Conservation (phyloP, 225 moss, liverwort and hornwort species). For the Sphagnum tenellum region DNA sequence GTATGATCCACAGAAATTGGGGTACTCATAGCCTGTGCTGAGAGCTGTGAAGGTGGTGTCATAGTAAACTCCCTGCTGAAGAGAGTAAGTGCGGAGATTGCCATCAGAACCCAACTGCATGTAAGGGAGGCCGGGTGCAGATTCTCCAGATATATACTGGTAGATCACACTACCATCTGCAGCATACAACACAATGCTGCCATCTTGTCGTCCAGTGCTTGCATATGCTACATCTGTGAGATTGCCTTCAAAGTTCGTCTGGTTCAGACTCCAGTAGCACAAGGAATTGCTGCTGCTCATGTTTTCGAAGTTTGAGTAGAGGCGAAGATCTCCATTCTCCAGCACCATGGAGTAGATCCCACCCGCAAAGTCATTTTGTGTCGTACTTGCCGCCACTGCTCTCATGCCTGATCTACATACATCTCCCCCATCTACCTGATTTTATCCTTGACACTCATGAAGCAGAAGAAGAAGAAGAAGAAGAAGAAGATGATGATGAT, state of each 20-base stretch:
- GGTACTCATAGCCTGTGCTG: background rate
- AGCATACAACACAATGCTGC: background rate
- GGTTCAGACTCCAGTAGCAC: slow-evolving; percentile 4
- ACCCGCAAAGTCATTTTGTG: background rate
- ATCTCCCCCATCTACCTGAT: no score
- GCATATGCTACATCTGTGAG: slow-evolving; percentile 3
- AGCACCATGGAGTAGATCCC: slow-evolving; percentile 4
- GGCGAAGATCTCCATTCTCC: slow-evolving; percentile 3
- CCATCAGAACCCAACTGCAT: background rate
- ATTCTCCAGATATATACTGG: background rate
- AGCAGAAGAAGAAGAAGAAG: no score
- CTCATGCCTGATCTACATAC: slow-evolving; percentile 1
- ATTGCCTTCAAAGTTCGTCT: background rate
- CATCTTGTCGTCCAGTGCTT: background rate
- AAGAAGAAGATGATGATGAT: no score
- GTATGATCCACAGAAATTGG: slow-evolving; percentile 1
- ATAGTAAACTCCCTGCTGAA: background rate
- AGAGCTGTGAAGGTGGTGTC: background rate
- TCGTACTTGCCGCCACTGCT: background rate
- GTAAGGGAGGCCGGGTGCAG: background rate
- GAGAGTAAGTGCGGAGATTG: background rate
- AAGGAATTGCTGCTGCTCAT: background rate
- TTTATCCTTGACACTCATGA: no score
- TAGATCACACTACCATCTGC: background rate
- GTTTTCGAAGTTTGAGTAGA: slow-evolving; percentile 1